Evolutionary conservation across 2,329 filamentous ascomycete species (phyloP).

Genomic region (Aspergillus pseudoviridinutans): DNA sequence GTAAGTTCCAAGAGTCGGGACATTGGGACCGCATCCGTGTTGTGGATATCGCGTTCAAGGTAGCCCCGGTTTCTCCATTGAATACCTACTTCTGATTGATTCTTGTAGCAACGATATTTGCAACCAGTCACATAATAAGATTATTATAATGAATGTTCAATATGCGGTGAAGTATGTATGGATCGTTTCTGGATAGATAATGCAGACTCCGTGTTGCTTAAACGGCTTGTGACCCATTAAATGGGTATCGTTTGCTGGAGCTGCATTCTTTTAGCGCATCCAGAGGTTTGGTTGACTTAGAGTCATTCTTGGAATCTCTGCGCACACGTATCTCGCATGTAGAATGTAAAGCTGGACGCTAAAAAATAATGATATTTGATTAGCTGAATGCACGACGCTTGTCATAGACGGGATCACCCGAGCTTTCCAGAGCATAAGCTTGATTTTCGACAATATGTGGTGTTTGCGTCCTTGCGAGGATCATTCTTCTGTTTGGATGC

Average conservation of each 20-base stretch:
- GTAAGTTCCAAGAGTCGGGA: background rate
- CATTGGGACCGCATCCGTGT: background rate
- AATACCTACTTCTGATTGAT: conserved; percentile 6
- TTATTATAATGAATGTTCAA: background rate
- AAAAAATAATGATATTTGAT: conserved; percentile 2
- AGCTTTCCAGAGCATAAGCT: conserved; percentile 11
- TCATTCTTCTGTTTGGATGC: conserved; percentile 17
- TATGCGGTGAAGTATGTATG: background rate
- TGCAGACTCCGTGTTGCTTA: conserved; percentile 3
- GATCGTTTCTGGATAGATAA: background rate
- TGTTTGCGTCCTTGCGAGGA: conserved; percentile 16
- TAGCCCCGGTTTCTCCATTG: background rate
- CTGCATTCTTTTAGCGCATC: background rate
- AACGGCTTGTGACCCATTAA: conserved; percentile 6
- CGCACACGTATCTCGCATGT: conserved; percentile 13
- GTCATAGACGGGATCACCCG: conserved; percentile 24
- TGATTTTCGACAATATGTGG: conserved; percentile 15
- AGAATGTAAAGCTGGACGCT: conserved; percentile 7
- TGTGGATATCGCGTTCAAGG: no score
- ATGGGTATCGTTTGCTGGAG: conserved; percentile 2
- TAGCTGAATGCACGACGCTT: conserved; percentile 16
- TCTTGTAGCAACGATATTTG: background rate
- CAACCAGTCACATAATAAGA: conserved; percentile 14
- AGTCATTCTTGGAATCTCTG: conserved; percentile 1
- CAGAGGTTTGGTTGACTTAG: background rate